phyloP scores from a whole-genome alignment of 2,329 filamentous ascomycete genomes.

The Nakataea oryzae region DNA sequence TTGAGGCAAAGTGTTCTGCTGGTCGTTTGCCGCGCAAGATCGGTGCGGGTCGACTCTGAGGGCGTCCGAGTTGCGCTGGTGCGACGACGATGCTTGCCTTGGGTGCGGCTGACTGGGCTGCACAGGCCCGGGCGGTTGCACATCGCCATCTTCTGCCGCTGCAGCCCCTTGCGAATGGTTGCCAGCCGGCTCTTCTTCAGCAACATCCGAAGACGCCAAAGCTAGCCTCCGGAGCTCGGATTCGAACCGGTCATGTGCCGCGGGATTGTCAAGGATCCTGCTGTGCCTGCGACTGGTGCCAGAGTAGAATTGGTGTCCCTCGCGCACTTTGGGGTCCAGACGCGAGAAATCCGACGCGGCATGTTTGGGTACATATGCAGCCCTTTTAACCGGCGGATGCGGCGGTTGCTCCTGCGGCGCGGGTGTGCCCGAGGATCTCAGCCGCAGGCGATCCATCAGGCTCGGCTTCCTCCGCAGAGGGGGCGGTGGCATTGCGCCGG shows the following conservation, averaged over 20 bases:
- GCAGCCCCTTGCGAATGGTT: not conserved
- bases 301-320: conserved; percentile 3
- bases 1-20: not conserved
- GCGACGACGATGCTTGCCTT: not conserved
- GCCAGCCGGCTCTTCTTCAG: not conserved
- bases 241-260: not conserved
- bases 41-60: not conserved
- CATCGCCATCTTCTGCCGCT: not conserved
- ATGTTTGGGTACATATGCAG: conserved; percentile 7
- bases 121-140: not conserved
- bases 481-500: not conserved
- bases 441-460: not conserved
- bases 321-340: conserved; percentile 3
- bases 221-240: not conserved
- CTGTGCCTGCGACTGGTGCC: not conserved
- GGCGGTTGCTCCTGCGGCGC: not conserved
- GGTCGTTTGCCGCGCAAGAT: too few species aligned
- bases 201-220: not conserved
- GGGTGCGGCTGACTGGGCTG: not conserved
- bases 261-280: not conserved
- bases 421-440: not conserved
- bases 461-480: not conserved
- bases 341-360: conserved; percentile 7
- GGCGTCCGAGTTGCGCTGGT: not conserved
- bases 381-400: not conserved